Base-by-base conservation (phyloP, 495 filamentous ascomycete species). In the Podospora fimiseda region DNA sequence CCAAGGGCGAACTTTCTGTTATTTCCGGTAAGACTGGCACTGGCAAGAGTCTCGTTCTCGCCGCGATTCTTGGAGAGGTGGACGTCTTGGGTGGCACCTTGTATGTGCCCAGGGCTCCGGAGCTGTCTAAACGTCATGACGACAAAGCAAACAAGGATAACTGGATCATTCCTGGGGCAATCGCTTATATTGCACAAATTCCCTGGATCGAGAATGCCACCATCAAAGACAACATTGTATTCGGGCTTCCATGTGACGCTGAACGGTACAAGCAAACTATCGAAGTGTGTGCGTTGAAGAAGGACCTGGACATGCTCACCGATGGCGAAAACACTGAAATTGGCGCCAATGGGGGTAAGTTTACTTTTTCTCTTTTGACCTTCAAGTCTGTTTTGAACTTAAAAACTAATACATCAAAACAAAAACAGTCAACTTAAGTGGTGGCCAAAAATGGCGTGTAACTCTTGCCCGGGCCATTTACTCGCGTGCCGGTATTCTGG, bases 121-220 rank as follows among this genome's bases (percentile, higher is more conserved):
- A 57, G 0, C 63, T 72, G 3, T 51, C 66, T 9, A 69, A 82
- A 6, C 70, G 80, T 15, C 71, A 76, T 51, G 80, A 84, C 53
- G 45, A 63, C 47, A 77, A 76, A 56, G 86, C 84, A 0, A 84
- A 78, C 23, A 76, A 66, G 42, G 77, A 72, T 39, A 82, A 89
- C 48, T 90, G 87, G 87, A 81, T 87, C 46, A 74, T 89, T 18
- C 80, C 84, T 14, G 74, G 74, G 1, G 74, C 80, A 1, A 80
- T 89, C 43, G 87, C 87, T 0, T 93, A 84, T 62, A 87, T 93
- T 22, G 81, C 86, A 5, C 88, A 93, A 63, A 88, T 85, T 15
- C 88, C 88, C 0, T 93, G 88, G 88, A 89, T 93, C 52, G 88
- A 91, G 56, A 91, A 91, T 57, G 85, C 85, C 0, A 86, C 77